A percentile compares a stretch with the other conserved stretches of the same genome.
Evolutionary conservation across 352 stramenopile species (phyloP).

Genomic region (Phytophthora palmivora): DNA sequence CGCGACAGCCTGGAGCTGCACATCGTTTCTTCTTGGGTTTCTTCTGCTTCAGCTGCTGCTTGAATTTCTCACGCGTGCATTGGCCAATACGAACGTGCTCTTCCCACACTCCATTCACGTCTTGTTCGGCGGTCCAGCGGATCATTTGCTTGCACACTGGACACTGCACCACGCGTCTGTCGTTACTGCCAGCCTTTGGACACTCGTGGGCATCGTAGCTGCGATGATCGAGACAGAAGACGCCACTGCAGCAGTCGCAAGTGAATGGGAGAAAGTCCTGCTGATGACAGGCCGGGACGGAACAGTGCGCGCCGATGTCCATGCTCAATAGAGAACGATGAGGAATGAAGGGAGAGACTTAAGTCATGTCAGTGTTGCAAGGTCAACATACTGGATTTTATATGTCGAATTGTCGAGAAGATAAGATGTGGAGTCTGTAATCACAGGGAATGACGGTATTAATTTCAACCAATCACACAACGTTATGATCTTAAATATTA

Average conservation of each 20-base stretch:
- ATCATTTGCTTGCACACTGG: conserved; percentile 74
- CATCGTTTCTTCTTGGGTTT: conserved; percentile 84
- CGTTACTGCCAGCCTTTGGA: conserved; percentile 61
- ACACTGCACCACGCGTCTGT: conserved; percentile 76
- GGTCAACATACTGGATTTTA: conserved; percentile 11
- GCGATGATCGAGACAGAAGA: conserved; percentile 89
- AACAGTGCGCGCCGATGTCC: conserved; percentile 81
- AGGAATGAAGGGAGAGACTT: conserved; percentile 24
- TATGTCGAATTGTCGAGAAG: conserved; percentile 28
- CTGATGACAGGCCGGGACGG: conserved; percentile 67
- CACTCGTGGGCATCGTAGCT: conserved; percentile 83
- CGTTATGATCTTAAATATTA: conserved; percentile 1
- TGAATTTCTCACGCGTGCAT: conserved; percentile 52
- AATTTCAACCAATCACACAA: conserved; percentile 21
- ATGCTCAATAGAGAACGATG: conserved; percentile 31
- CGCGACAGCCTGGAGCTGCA: conserved; percentile 57
- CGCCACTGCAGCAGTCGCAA: conserved; percentile 80
- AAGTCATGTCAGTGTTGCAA: background rate
- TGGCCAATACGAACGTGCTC: conserved; percentile 64
- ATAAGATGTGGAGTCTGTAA: conserved; percentile 10
- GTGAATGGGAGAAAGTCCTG: conserved; percentile 89
- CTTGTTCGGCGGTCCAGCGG: conserved; percentile 73
- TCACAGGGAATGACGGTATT: conserved; percentile 9
- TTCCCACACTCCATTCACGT: conserved; percentile 82
- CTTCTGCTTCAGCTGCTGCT: conserved; percentile 37